Evolutionary conservation across 345 rosid species (phyloP).

Genomic region (Sonneratia alba): DNA sequence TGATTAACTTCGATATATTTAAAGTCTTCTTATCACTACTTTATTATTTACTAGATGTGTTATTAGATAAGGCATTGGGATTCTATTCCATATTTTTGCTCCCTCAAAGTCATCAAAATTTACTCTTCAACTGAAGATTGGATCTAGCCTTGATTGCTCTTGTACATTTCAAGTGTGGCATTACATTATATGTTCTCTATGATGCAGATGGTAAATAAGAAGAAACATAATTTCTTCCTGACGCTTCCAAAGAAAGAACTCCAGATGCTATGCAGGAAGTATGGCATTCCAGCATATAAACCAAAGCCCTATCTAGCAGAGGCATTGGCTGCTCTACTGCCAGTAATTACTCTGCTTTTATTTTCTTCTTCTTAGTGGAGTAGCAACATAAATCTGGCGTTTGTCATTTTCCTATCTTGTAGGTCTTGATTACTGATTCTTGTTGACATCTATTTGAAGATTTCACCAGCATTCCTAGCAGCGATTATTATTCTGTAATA

Average conservation of each 20-base stretch:
- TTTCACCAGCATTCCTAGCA: not conserved
- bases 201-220: constrained; percentile 39
- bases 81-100: not conserved
- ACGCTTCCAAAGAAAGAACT: constrained; percentile 65
- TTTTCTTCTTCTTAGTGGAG: not conserved
- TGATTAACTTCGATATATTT: not conserved
- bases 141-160: not conserved
- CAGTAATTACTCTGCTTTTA: constrained; percentile 21
- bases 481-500: not conserved
- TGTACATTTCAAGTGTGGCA: not conserved
- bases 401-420: not conserved
- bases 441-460: not conserved
- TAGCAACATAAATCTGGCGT: not conserved
- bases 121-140: not conserved
- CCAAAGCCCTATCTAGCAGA: constrained; percentile 57
- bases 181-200: not conserved
- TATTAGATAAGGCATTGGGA: not conserved
- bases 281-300: constrained; percentile 61
- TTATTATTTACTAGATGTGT: not conserved
- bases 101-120: not conserved
- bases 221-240: constrained; percentile 28
- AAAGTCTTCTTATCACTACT: not conserved
- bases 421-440: not conserved
- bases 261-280: constrained; percentile 58
- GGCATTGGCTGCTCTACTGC: constrained; percentile 35